phyloP scores from a whole-genome alignment of 1,284 basidiomycete species.

The Apiotrichum laibachii region DNA sequence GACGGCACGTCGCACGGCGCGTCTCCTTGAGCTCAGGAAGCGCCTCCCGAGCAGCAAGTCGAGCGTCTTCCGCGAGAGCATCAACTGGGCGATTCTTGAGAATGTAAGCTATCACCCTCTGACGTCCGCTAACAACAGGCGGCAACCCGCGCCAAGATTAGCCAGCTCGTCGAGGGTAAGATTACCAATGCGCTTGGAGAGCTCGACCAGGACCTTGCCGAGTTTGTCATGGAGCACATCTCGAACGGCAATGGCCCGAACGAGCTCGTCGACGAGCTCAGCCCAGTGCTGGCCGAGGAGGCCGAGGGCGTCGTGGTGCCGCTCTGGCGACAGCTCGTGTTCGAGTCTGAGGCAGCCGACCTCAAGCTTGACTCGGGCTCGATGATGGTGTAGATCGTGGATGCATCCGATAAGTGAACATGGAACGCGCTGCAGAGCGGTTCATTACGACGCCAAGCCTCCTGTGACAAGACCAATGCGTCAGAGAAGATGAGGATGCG shows the following conservation, averaged over 20 bases:
- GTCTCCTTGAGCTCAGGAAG: conserved; percentile 69
- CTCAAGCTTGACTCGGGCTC: conserved; percentile 10
- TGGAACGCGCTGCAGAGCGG: too few relatives aligned
- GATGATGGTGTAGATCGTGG: conserved; percentile 10
- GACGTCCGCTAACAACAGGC: neutral
- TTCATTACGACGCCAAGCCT: too few relatives aligned
- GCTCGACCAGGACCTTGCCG: conserved; percentile 68
- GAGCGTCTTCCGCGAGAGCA: conserved; percentile 69
- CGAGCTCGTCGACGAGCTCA: conserved; percentile 78
- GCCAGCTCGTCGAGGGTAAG: conserved; percentile 70
- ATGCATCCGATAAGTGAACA: neutral
- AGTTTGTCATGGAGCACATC: conserved; percentile 84
- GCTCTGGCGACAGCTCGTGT: conserved; percentile 83
- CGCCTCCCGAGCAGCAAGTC: conserved; percentile 68
- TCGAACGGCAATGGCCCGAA: conserved; percentile 76
- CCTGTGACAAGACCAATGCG: too few relatives aligned
- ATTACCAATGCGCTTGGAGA: conserved; percentile 83
- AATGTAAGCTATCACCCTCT: too few relatives aligned
- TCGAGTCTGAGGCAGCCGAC: conserved; percentile 56
- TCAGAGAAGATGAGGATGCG: too few relatives aligned
- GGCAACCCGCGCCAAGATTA: conserved; percentile 72
- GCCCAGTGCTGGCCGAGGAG: conserved; percentile 85
- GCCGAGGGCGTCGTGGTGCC: conserved; percentile 68
- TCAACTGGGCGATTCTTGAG: conserved; percentile 79
- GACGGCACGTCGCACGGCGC: conserved; percentile 67